Base-by-base conservation (phyloP, 148 eudicot genomes). In the Tetragonia tetragonoides region DNA sequence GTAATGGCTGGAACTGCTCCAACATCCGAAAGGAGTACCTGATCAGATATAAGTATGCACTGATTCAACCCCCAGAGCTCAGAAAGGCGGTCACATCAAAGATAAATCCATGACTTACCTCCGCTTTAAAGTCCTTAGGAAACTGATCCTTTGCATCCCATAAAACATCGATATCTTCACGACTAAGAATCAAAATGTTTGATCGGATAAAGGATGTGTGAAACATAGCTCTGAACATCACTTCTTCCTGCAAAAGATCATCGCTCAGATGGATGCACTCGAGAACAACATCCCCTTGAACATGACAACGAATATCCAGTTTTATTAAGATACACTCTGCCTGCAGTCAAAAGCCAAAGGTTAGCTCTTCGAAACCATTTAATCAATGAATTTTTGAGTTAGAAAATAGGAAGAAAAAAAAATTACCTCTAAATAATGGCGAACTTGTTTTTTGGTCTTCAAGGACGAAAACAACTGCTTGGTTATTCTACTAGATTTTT, bases 1-100 rank as follows among this genome's bases (percentile, higher is more conserved):
- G 86, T 77, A 75, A 88, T 78, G 63, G 78, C 83, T 54, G 86
- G 91, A 75, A 88, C 73, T 71, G 90, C 84, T 81, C 86, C 88
- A 82, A 90, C 86, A 65, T 93, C 97, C 74, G 84, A 87, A 84
- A 95, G 93, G 76, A 89, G 90, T 75, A 95, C 94, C 97, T 95
- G 93, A 82, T 79, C 84, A 87, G 66, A 81, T 80, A 84, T 72
- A 77, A 79, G 84, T 70, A 82, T 74, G 70, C 62, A 59, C 12
- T 15, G 80, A 87, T 81, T 93, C 89, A 90, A 89, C 83, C 75
- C 66, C 68, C 77, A 75, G 57, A 66, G 62, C 64, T 73, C 76
- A 54, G 67, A 76, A 72, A 82, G 77, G 75, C 40, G 72, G 70
- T 67, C 18, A 38, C 39, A 61, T 61, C 41, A 56, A 66, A 76